Evolutionary conservation across 2,329 filamentous ascomycete species (phyloP).

Genomic region (Nothophoma quercina): DNA sequence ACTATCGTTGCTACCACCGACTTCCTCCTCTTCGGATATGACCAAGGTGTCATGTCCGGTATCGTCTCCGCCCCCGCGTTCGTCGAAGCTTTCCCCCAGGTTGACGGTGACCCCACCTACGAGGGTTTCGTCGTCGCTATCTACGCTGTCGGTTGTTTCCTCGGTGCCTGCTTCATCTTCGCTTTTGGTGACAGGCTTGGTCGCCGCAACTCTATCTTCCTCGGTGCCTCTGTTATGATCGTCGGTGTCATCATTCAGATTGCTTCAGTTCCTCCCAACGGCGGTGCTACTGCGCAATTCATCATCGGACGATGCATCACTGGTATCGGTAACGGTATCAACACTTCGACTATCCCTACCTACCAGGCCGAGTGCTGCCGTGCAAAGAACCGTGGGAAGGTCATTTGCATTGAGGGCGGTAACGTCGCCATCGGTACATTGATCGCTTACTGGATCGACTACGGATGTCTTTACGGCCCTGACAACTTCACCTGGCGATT

Average conservation of each 20-base stretch:
- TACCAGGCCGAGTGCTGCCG: conserved; percentile 61
- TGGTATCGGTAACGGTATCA: conserved; percentile 63
- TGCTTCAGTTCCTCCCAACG: conserved; percentile 33
- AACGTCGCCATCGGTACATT: conserved; percentile 59
- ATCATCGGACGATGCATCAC: conserved; percentile 61
- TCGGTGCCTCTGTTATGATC: conserved; percentile 52
- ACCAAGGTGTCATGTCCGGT: conserved; percentile 53
- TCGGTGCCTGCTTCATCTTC: conserved; percentile 52
- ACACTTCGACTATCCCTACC: conserved; percentile 61
- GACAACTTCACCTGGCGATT: conserved; percentile 55
- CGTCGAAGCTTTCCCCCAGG: conserved; percentile 46
- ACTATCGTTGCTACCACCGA: conserved; percentile 56
- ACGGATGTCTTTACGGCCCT: conserved; percentile 48
- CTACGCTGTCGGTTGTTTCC: conserved; percentile 59
- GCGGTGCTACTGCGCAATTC: conserved; percentile 56
- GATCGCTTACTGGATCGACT: conserved; percentile 62
- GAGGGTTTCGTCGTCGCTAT: conserved; percentile 59
- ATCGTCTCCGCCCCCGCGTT: conserved; percentile 52
- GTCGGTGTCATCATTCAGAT: conserved; percentile 52
- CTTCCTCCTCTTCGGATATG: conserved; percentile 59
- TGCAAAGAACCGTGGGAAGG: conserved; percentile 64
- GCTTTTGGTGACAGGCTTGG: conserved; percentile 51
- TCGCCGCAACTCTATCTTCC: conserved; percentile 53
- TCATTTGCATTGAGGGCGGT: conserved; percentile 66
- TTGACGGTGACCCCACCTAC: conserved; percentile 45